These are phyloP conservation scores for Hebeloma cylindrosporum DNA, from an alignment of 768 basidiomycete species.

Conservation along the genomic window DNA sequence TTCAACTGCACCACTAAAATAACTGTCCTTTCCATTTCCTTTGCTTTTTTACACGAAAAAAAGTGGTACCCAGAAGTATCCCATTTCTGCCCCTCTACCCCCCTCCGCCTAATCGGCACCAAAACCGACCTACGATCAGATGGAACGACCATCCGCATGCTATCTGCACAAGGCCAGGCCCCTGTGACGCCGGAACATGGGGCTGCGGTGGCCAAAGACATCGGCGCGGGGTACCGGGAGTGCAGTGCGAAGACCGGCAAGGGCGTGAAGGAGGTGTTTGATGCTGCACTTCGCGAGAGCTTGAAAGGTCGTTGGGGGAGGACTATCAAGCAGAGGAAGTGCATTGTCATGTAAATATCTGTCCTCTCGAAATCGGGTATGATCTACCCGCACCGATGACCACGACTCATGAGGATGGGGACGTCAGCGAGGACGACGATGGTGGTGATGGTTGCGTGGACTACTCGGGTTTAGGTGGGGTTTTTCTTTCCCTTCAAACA, in stretches of 20 bases:
- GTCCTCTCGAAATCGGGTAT: no score
- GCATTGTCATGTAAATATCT: constrained; percentile 63
- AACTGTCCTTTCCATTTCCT: constrained; percentile 12
- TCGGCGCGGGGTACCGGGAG: constrained; percentile 91
- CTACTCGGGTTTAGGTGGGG: no score
- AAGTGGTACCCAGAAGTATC: constrained; percentile 96
- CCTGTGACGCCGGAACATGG: constrained; percentile 87
- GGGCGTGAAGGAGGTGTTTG: constrained; percentile 92
- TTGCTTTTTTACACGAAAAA: no score
- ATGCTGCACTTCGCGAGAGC: constrained; percentile 85
- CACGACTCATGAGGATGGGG: no score
- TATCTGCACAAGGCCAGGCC: constrained; percentile 82
- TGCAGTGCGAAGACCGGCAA: constrained; percentile 92
- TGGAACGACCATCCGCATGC: constrained; percentile 81
- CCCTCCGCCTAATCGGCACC: constrained; percentile 88
- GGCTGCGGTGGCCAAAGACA: constrained; percentile 81
- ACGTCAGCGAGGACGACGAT: no score
- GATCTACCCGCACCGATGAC: no score
- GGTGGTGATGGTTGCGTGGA: no score
- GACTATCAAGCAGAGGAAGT: constrained; percentile 66
- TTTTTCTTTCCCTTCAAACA: not conserved
- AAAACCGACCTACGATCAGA: constrained; percentile 91
- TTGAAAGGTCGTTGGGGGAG: constrained; percentile 79
- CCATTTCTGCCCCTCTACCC: constrained; percentile 88
- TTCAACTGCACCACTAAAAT: constrained; percentile 1